Evolutionary conservation across 2,329 filamentous ascomycete species (phyloP), one percentile per base, ranked within the genome.

Genomic region (Plenodomus biglobosus): DNA sequence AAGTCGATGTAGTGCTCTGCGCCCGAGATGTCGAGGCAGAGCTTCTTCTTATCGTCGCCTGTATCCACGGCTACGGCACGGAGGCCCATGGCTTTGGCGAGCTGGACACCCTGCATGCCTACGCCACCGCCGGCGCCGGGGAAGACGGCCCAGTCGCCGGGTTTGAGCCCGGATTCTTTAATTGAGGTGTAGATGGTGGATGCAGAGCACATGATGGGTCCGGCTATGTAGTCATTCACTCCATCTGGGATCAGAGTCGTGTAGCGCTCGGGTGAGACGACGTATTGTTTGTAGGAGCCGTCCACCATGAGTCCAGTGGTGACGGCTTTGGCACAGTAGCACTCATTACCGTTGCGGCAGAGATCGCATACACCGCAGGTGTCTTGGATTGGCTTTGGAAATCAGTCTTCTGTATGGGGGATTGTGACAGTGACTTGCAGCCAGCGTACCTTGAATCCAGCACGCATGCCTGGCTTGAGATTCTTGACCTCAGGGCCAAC

Each of bases 131-230:
- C 81, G 0, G 78, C 79, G 15, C 79, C 79, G 3, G 78, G 78
- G 53, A 82, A 80, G 15, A 78, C 76, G 1, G 79, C 78, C 78
- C 78, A 84, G 41, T 82, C 71, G 8, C 80, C 78, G 0, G 80
- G 69, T 47, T 70, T 71, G 3, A 83, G 67, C 1, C 71, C 73
- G 0, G 77, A 78, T 35, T 81, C 77, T 11, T 77, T 73, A 41
- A 85, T 69, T 2, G 80, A 79, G 2, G 79, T 76, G 62, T 84
- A 82, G 51, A 84, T 80, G 1, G 83, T 85, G 6, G 76, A 78
- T 0, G 79, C 83, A 2, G 81, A 65, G 68, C 82, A 85, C 80
- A 85, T 83, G 48, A 85, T 77, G 0, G 82, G 82, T 0, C 77
- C 82, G 4, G 82, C 82, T n/a, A 81, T 66, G 51, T 79, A 76